A percentile compares a stretch with the other conserved stretches of the same genome.
Conservation (phyloP, 2,329 filamentous ascomycete genomes). For the Rhynchosporium secalis region DNA sequence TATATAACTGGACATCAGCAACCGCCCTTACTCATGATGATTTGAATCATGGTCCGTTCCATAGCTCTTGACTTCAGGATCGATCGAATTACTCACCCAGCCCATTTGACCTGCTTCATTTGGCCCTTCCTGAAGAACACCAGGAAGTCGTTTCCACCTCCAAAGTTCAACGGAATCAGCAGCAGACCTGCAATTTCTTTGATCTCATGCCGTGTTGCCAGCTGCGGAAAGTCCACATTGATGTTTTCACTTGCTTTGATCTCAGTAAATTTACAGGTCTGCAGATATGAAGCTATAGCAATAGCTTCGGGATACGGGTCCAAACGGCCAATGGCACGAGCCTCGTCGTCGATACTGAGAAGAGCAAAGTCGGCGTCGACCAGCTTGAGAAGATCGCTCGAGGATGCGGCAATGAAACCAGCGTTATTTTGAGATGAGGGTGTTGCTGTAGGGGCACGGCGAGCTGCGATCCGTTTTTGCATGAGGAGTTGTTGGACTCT, state of each 20-base stretch:
- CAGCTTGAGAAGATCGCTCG: conserved; percentile 28
- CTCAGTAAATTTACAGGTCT: conserved; percentile 23
- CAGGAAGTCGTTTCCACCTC: conserved; percentile 30
- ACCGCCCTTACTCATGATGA: not conserved
- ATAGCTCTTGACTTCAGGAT: not conserved
- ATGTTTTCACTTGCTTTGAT: conserved; percentile 27
- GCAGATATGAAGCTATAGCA: conserved; percentile 29
- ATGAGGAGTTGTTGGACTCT: conserved; percentile 31
- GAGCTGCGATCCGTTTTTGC: conserved; percentile 25
- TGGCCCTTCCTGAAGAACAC: conserved; percentile 32
- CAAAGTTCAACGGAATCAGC: conserved; percentile 30
- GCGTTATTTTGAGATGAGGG: conserved; percentile 24
- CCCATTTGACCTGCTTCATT: conserved; percentile 28
- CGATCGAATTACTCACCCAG: conserved; percentile 20
- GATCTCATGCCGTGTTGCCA: conserved; percentile 26
- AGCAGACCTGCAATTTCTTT: conserved; percentile 28
- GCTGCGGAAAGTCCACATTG: conserved; percentile 28
- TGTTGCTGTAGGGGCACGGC: conserved; percentile 19
- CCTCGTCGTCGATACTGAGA: conserved; percentile 31
- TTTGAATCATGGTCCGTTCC: not conserved
- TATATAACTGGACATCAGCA: not conserved
- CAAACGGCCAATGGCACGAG: conserved; percentile 30
- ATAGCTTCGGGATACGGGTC: conserved; percentile 32
- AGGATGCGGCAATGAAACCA: conserved; percentile 28
- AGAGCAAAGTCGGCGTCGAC: conserved; percentile 34